Base-by-base conservation (phyloP, 2,329 filamentous ascomycete species). In the Fusarium sp. region DNA sequence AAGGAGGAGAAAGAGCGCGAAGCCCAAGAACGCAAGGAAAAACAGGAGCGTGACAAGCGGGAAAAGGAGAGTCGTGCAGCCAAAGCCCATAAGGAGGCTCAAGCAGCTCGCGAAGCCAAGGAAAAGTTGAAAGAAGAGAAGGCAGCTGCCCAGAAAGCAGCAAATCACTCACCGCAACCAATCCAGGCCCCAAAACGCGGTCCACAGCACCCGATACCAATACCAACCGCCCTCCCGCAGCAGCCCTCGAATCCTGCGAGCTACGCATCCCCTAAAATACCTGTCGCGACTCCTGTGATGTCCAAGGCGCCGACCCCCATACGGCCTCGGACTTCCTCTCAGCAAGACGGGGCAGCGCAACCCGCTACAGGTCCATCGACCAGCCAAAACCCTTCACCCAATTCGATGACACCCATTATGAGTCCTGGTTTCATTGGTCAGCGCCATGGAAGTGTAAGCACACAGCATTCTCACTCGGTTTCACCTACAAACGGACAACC, bases 221-320 rank as follows among this genome's bases (percentile, higher is more conserved):
- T 87, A 37, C 84, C 87, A 5, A 74, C 77, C 7, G 83, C 81
- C 42, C 76, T 87, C 68, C 89, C 88, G 67, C 84, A 89, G 52
- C 90, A 90, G 67, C 84, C 86, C 43, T 78, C 86, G 46, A 84
- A 84, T 60, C 81, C 84, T 53, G 82, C 86, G 31, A 84, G 81
- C 60, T 85, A 90, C 67, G 88, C 89, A 46, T 97, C 95, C 17
- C 95, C 95, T 10, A 92, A 93, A 75, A 87, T 95, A 49, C 82
- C 90, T 27, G 84, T 93, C 63, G 91, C 92, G 11, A 96, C 92
- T 33, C 95, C 96, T 10, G 90, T 89, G 25, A 80, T 97, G 45
- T 90, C 94, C 14, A 97, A 97, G 77, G 90, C 90, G 20, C 89
- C 93, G 7, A 94, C 92, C 14, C 92, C 94, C 11, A 90, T 89